These are phyloP conservation scores for Termitomyces sp. DNA, from an alignment of 768 basidiomycete species.

Conservation along the genomic window DNA sequence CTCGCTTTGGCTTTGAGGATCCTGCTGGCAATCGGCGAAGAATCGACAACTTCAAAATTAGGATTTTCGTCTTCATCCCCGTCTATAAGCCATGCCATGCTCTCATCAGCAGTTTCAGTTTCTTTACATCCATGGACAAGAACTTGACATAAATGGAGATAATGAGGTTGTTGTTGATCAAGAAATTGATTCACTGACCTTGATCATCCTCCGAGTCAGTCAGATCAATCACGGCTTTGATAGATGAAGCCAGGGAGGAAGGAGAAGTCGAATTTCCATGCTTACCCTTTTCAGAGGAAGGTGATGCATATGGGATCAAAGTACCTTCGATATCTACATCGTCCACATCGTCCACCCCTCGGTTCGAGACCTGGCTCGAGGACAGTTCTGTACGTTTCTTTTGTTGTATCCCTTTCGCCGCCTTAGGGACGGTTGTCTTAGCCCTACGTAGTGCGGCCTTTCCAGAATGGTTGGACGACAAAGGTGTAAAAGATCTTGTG, in stretches of 20 bases:
- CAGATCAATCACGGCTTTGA: conserved; percentile 8
- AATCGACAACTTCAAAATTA: conserved; percentile 46
- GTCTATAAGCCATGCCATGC: conserved; percentile 64
- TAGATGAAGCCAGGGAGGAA: background rate
- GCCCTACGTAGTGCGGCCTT: conserved; percentile 40
- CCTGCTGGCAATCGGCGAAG: conserved; percentile 34
- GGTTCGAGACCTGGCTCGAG: conserved; percentile 37
- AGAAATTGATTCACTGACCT: conserved; percentile 1
- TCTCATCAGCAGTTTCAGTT: conserved; percentile 14
- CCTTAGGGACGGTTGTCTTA: conserved; percentile 32
- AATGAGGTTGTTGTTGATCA: background rate
- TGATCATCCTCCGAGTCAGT: conserved; percentile 6
- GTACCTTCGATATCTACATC: conserved; percentile 53
- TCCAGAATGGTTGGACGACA: conserved; percentile 22
- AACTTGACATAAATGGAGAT: background rate
- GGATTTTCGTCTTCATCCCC: conserved; percentile 64
- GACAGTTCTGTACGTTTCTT: conserved; percentile 19
- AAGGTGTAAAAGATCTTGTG: conserved; percentile 39
- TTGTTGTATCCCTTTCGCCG: conserved; percentile 23
- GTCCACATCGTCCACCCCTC: conserved; percentile 47
- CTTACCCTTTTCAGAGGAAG: background rate
- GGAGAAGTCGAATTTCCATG: background rate
- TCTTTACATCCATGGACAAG: background rate
- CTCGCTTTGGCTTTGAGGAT: background rate
- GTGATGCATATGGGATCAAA: conserved; percentile 10